Conservation (phyloP, 805 yeast genomes). For the Starmerella apis region DNA sequence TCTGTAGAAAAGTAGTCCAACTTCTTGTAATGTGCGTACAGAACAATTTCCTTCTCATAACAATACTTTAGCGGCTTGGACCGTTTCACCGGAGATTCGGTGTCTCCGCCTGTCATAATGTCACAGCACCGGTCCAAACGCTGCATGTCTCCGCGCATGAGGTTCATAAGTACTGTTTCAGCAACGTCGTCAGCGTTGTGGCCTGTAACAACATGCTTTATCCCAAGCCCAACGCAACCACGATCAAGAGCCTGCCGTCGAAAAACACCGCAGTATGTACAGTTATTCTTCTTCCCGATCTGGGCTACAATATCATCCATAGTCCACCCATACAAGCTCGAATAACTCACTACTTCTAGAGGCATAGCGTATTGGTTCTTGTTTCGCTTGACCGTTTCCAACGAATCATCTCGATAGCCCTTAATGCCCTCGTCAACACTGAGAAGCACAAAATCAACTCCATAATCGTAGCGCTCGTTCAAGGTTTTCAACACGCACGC, state of each 20-base stretch:
- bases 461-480: slow-evolving; percentile 81
- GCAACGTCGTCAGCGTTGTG: slow-evolving; percentile 99
- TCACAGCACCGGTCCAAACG: slow-evolving; percentile 79
- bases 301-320: slow-evolving; percentile 96
- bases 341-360: slow-evolving; percentile 69
- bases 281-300: slow-evolving; percentile 85
- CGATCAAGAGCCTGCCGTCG: slow-evolving; percentile 94
- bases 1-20: slow-evolving; percentile 94
- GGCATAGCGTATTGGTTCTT: slow-evolving; percentile 76
- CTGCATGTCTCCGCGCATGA: slow-evolving; percentile 91
- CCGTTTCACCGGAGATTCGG: slow-evolving; percentile 65
- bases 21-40: slow-evolving; percentile 92
- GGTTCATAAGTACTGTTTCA: slow-evolving; percentile 91
- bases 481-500: slow-evolving; percentile 79
- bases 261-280: slow-evolving; percentile 96
- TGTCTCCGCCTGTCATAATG: slow-evolving; percentile 64
- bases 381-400: slow-evolving; percentile 93
- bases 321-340: slow-evolving; percentile 89
- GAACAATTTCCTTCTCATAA: slow-evolving; percentile 92
- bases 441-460: slow-evolving; percentile 68
- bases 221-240: slow-evolving; percentile 80
- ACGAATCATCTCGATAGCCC: slow-evolving; percentile 93
- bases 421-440: slow-evolving; percentile 94
- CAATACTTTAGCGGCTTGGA: slow-evolving; percentile 93
- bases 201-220: slow-evolving; percentile 90